Conservation (phyloP, 2,329 filamentous ascomycete genomes). For the Trichoderma hamatum region DNA sequence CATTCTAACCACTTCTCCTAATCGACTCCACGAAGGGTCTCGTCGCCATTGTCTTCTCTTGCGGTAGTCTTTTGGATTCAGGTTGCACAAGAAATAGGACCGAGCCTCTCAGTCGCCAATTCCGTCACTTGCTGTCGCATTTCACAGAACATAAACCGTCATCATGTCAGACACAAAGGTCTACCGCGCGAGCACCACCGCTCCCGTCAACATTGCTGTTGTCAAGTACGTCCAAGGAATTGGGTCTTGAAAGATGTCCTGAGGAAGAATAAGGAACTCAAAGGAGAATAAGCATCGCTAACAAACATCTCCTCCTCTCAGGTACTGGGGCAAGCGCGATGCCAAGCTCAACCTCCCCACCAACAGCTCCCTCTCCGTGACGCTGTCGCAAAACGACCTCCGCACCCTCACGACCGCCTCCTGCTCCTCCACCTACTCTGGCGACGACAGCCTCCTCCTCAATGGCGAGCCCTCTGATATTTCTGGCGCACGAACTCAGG, state of each 20-base stretch:
- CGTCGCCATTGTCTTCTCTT: background rate
- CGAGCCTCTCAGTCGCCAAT: background rate
- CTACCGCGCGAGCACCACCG: conserved; percentile 92
- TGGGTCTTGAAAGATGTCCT: background rate
- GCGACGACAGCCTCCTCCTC: conserved; percentile 73
- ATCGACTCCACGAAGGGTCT: background rate
- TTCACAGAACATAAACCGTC: conserved; percentile 26
- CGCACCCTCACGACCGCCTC: conserved; percentile 95
- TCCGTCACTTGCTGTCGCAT: background rate
- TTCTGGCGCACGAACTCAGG: conserved; percentile 85
- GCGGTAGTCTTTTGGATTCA: background rate
- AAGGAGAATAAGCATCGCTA: background rate
- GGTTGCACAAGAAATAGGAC: background rate
- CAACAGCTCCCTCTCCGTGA: conserved; percentile 96
- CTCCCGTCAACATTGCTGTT: conserved; percentile 96
- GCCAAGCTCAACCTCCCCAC: conserved; percentile 92
- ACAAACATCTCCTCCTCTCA: conserved; percentile 4
- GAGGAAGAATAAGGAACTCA: background rate
- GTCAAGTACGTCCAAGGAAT: conserved; percentile 68
- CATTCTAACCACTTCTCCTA: background rate
- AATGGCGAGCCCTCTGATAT: conserved; percentile 85
- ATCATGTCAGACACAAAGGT: conserved; percentile 59
- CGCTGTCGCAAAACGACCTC: conserved; percentile 89
- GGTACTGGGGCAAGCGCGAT: conserved; percentile 96
- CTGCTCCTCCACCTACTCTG: conserved; percentile 72